These are phyloP conservation scores for Cyberlindnera euphorbiae DNA, from an alignment of 805 yeast species.

Conservation along the genomic window DNA sequence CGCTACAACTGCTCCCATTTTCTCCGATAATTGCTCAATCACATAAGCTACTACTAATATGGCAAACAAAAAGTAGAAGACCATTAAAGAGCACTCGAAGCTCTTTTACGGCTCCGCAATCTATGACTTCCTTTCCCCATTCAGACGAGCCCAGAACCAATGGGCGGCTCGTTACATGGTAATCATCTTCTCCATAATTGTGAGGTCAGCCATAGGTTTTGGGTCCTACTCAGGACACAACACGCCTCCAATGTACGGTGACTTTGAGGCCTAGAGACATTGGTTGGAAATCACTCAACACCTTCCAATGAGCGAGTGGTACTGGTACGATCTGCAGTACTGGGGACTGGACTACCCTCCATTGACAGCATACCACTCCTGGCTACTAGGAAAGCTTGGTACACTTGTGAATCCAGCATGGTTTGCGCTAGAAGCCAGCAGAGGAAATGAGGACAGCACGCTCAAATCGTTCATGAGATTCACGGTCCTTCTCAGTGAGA, in stretches of 20 bases:
- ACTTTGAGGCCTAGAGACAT: constrained; percentile 96
- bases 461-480: constrained; percentile 83
- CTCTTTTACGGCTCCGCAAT: constrained; percentile 58
- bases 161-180: constrained; percentile 86
- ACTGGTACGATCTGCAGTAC: constrained; percentile 79
- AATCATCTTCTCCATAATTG: constrained; percentile 64
- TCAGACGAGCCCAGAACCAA: constrained; percentile 77
- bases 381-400: constrained; percentile 73
- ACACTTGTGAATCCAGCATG: constrained; percentile 56
- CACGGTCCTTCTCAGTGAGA: constrained; percentile 73
- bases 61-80: neutral
- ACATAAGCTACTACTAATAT: too few relatives aligned
- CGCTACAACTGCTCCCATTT: too few relatives aligned
- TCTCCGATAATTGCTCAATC: too few relatives aligned
- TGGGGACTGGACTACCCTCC: constrained; percentile 99
- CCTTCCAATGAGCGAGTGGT: constrained; percentile 76
- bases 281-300: constrained; percentile 91
- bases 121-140: constrained; percentile 72
- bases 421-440: constrained; percentile 69
- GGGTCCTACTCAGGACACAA: constrained; percentile 80
- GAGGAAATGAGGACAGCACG: constrained; percentile 67
- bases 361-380: constrained; percentile 89
- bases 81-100: constrained; percentile 25
- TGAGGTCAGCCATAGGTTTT: constrained; percentile 80
- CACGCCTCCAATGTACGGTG: constrained; percentile 82